Conservation (phyloP, 768 basidiomycete genomes). For the Lentinula detonsa region DNA sequence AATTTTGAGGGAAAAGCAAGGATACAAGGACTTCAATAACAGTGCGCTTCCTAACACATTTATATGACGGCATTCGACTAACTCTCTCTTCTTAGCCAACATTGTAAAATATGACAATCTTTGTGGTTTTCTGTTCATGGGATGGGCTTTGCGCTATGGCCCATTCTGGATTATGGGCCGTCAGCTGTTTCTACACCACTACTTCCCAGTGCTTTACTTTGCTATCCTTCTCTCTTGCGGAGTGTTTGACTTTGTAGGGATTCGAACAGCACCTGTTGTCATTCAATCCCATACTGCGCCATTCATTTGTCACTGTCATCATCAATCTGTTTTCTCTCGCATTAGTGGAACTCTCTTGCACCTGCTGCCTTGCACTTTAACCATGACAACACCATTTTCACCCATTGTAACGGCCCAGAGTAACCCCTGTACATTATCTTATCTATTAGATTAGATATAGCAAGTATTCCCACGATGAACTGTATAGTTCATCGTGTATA, state of each 20-base stretch:
- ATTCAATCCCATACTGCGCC: too few species aligned
- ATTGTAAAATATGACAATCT: slow-evolving; percentile 89
- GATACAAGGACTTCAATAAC: slow-evolving; percentile 87
- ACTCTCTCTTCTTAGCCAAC: slow-evolving; percentile 48
- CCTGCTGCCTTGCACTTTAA: too few species aligned
- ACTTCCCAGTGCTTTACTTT: slow-evolving; percentile 95
- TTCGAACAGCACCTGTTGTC: too few species aligned
- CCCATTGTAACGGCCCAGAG: too few species aligned
- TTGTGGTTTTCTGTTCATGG: slow-evolving; percentile 87
- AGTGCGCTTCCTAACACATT: slow-evolving; percentile 45
- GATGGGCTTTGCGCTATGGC: slow-evolving; percentile 90
- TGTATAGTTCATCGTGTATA: too few species aligned
- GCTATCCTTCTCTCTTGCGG: slow-evolving; percentile 73
- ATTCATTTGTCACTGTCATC: too few species aligned
- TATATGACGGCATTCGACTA: not conserved
- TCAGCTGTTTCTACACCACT: slow-evolving; percentile 97
- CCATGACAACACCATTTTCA: too few species aligned
- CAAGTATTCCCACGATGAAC: too few species aligned
- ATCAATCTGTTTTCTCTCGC: too few species aligned
- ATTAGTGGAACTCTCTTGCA: too few species aligned
- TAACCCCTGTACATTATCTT: too few species aligned
- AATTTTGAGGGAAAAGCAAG: slow-evolving; percentile 84
- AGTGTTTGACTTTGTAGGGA: slow-evolving; percentile 80
- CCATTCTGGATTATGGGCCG: slow-evolving; percentile 98
- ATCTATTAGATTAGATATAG: too few species aligned